Conservation (phyloP, 176 grass and related monocot genomes). For the Ensete ventricosum region DNA sequence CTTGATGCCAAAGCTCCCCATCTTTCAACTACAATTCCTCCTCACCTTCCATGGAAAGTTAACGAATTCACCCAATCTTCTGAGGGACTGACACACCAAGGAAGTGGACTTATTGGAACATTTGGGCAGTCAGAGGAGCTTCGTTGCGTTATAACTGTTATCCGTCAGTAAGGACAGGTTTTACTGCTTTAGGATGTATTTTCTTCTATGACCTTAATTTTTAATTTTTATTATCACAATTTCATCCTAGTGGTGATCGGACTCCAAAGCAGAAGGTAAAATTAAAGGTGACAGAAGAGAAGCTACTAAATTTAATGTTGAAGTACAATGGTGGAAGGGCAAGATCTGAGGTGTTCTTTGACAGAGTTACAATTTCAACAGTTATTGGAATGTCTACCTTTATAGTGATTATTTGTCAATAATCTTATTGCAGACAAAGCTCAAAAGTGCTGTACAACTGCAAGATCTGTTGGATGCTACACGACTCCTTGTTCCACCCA, state of each 20-base stretch:
- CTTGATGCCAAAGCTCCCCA: constrained; percentile 94
- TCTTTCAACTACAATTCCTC: constrained; percentile 70
- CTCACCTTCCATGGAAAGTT: constrained; percentile 78
- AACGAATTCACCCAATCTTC: constrained; percentile 44
- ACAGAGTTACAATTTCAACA: constrained; percentile 6
- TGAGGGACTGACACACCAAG: constrained; percentile 35
- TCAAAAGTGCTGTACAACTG: constrained; percentile 93
- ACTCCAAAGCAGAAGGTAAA: constrained; percentile 99
- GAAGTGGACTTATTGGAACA: constrained; percentile 55
- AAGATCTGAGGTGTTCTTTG: constrained; percentile 40
- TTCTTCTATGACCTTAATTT: constrained; percentile 8
- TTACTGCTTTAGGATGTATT: constrained; percentile 20
- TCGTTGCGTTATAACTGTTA: constrained; percentile 84
- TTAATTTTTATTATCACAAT: constrained; percentile 36
- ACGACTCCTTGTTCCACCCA: constrained; percentile 71
- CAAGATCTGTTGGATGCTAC: constrained; percentile 99
- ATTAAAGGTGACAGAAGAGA: constrained; percentile 92
- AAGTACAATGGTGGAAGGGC: constrained; percentile 91
- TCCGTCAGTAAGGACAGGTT: constrained; percentile 78
- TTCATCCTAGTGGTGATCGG: constrained; percentile 70
- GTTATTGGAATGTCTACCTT: constrained; percentile 2
- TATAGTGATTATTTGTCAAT: constrained; percentile 10
- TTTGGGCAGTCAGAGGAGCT: constrained; percentile 84
- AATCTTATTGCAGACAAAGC: constrained; percentile 52
- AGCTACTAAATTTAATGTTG: constrained; percentile 88